Conservation (phyloP, 208 protist species). For the Leishmania arabica region DNA sequence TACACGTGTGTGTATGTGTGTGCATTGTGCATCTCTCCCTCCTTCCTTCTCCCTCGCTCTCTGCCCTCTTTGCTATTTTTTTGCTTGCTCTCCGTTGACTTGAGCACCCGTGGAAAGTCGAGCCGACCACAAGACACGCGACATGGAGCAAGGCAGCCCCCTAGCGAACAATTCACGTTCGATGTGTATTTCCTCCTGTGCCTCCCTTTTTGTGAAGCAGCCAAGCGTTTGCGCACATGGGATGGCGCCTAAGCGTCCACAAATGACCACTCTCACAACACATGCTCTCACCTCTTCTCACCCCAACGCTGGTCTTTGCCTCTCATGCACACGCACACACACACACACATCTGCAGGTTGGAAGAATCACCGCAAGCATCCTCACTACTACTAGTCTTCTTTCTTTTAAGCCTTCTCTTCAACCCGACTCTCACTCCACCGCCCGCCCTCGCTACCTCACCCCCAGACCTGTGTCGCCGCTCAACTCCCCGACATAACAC, state of each 20-base stretch:
- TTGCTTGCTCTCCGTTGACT: conserved; percentile 2
- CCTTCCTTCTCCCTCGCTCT: not conserved
- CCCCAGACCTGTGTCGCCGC: not conserved
- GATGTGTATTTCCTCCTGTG: not conserved
- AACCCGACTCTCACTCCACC: not conserved
- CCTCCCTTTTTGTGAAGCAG: not conserved
- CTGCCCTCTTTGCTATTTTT: not conserved
- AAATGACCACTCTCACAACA: not conserved
- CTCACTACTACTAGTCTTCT: not conserved
- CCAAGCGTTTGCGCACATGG: not conserved
- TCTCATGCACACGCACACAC: not conserved
- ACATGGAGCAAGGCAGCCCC: not conserved
- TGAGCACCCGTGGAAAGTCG: not conserved
- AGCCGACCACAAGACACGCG: not conserved
- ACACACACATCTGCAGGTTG: not conserved
- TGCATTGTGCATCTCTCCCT: not conserved
- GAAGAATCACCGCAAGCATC: not conserved
- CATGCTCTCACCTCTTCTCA: not conserved
- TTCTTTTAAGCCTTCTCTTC: not conserved
- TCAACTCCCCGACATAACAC: not conserved
- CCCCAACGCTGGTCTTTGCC: not conserved
- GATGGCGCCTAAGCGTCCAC: not conserved
- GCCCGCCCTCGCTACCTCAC: not conserved
- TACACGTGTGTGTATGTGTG: not conserved
- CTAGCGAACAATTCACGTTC: not conserved